Conservation (phyloP, 83 land plant genomes). For the Thuja plicata region DNA sequence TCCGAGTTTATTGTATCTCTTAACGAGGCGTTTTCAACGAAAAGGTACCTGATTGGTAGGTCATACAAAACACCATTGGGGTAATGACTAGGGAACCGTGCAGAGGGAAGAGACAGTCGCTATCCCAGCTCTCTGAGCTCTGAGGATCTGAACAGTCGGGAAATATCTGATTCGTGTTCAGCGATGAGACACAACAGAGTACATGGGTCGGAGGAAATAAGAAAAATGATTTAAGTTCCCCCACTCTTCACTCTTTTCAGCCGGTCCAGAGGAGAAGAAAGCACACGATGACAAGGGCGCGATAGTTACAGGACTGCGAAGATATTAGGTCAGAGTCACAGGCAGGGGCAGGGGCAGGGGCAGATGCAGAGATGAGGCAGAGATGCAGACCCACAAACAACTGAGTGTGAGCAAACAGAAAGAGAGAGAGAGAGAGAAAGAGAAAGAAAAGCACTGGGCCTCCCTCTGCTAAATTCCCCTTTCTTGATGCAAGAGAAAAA, state of each 20-base stretch:
- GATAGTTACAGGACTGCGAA: background rate
- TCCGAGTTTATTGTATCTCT: too few species aligned
- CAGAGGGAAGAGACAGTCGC: background rate
- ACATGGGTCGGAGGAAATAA: background rate
- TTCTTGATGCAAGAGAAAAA: conserved; percentile 10
- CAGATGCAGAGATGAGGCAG: too few species aligned
- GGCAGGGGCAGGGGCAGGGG: background rate
- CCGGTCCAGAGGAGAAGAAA: background rate
- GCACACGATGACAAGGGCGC: background rate
- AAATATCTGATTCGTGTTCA: background rate
- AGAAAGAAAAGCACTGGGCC: background rate
- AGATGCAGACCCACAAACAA: background rate
- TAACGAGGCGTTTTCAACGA: background rate
- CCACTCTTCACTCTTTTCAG: conserved; percentile 11
- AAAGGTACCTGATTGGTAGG: background rate
- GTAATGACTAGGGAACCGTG: background rate
- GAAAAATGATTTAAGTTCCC: background rate
- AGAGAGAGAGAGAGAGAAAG: conserved; percentile 1
- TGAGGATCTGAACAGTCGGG: background rate
- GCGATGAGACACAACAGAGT: background rate
- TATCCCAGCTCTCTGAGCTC: background rate
- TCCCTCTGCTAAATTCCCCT: background rate
- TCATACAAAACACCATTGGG: background rate
- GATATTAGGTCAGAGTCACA: background rate
- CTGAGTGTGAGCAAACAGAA: background rate